phyloP scores from a whole-genome alignment of 768 basidiomycete species.

The Phaeotremella skinneri region DNA sequence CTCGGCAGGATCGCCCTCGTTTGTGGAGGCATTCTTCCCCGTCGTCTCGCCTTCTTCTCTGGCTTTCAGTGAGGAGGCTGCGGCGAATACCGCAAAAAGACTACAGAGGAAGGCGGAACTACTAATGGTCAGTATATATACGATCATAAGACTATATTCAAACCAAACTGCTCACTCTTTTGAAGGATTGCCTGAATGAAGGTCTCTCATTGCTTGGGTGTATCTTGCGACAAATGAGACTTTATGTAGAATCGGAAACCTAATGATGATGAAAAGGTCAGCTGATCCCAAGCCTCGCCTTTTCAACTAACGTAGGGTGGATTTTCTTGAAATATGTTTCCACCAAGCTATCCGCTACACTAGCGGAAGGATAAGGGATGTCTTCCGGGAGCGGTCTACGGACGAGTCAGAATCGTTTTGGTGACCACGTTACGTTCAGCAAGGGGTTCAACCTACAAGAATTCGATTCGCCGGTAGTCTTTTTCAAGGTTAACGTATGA shows the following conservation, averaged over 20 bases:
- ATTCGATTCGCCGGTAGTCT: neutral
- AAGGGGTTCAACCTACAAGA: conserved; percentile 1
- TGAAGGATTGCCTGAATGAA: conserved; percentile 6
- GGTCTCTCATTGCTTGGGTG: neutral
- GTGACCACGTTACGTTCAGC: neutral
- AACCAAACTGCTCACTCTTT: conserved; percentile 6
- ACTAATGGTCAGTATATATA: conserved; percentile 54
- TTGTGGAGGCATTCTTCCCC: conserved; percentile 77
- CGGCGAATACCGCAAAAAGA: conserved; percentile 79
- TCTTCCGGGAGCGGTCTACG: conserved; percentile 2
- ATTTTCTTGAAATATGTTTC: conserved; percentile 12
- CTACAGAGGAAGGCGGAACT: conserved; percentile 70
- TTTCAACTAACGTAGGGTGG: conserved; percentile 8
- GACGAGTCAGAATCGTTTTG: neutral
- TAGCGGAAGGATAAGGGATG: conserved; percentile 4
- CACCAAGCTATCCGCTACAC: conserved; percentile 1
- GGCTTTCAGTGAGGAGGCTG: conserved; percentile 71
- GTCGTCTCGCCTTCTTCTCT: conserved; percentile 56
- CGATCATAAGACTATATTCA: neutral
- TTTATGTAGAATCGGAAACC: conserved; percentile 3
- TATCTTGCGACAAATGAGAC: neutral
- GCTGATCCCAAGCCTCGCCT: neutral
- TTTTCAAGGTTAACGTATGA: neutral
- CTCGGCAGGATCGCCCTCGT: conserved; percentile 77
- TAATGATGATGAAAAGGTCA: neutral